These are phyloP conservation scores for Plasmodium coatneyi DNA, from an alignment of 169 alveolate genomes.

Conservation along the genomic window DNA sequence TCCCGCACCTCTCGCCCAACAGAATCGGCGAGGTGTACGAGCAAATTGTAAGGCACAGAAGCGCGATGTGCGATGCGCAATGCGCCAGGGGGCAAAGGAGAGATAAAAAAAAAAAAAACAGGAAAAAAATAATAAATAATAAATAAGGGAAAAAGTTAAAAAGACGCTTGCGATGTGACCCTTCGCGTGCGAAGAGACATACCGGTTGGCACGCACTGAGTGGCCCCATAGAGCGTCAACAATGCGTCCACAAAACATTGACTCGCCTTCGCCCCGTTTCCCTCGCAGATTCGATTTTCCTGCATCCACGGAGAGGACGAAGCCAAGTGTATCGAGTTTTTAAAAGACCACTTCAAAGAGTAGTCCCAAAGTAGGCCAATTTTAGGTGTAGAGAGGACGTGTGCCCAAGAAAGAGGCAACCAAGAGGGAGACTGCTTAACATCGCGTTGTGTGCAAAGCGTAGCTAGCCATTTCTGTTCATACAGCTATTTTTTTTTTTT, in stretches of 20 bases:
- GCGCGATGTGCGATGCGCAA: not conserved
- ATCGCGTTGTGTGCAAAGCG: not conserved
- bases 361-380: not conserved
- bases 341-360: conserved; percentile 39
- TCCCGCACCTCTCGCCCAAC: conserved; percentile 21
- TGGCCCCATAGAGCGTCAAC: not conserved
- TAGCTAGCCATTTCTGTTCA: conserved; percentile 6
- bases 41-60: conserved; percentile 38
- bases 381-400: not conserved
- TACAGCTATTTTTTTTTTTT: not conserved
- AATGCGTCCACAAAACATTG: not conserved
- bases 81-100: not conserved
- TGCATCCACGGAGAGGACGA: conserved; percentile 69
- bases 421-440: not conserved
- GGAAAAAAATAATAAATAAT: not conserved
- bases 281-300: conserved; percentile 50
- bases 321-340: conserved; percentile 63
- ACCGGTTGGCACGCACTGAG: not conserved
- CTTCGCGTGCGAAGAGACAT: not conserved
- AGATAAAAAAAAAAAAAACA: not conserved
- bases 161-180: not conserved
- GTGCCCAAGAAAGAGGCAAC: not conserved
- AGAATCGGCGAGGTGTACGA: conserved; percentile 59
- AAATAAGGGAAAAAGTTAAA: not conserved
- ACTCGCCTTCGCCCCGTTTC: not conserved